Percentiles rank a stretch among this genome's conserved stretches.
Evolutionary conservation across 2,329 filamentous ascomycete genomes (phyloP).

Genomic region (Hypoxylon sp.): DNA sequence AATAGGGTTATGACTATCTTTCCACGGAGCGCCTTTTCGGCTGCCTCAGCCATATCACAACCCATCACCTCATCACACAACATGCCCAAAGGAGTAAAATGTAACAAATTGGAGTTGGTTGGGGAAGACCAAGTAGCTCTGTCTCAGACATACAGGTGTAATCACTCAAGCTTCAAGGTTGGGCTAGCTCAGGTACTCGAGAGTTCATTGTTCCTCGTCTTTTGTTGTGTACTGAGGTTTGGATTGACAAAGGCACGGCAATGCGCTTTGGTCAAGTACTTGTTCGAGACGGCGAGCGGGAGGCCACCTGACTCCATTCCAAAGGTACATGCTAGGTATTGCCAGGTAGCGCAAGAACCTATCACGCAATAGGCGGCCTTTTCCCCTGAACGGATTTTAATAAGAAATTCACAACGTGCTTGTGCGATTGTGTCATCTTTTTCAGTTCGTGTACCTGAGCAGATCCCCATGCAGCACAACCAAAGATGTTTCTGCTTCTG

Average conservation of each 20-base stretch:
- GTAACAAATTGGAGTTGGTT: slow-evolving; percentile 25
- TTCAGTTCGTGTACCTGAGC: slow-evolving; percentile 27
- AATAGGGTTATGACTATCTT: slow-evolving; percentile 36
- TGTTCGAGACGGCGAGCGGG: slow-evolving; percentile 25
- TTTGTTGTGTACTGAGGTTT: slow-evolving; percentile 28
- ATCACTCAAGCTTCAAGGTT: slow-evolving; percentile 20
- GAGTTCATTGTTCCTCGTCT: slow-evolving; percentile 25
- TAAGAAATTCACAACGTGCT: slow-evolving; percentile 32
- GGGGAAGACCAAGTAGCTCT: slow-evolving; percentile 18
- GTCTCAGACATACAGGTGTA: slow-evolving; percentile 36
- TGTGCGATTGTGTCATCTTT: slow-evolving; percentile 40
- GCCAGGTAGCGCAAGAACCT: slow-evolving; percentile 18
- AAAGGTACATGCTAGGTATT: slow-evolving; percentile 7
- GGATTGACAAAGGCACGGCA: slow-evolving; percentile 31
- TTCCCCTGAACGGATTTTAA: slow-evolving; percentile 24
- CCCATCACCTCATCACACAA: too few relatives aligned
- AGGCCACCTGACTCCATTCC: slow-evolving; percentile 36
- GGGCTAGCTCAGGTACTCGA: slow-evolving; percentile 25
- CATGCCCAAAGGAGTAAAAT: slow-evolving; percentile 8
- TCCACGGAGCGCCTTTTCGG: slow-evolving; percentile 21
- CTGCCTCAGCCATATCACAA: slow-evolving; percentile 29
- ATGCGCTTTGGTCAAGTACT: slow-evolving; percentile 20
- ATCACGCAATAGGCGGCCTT: slow-evolving; percentile 33
- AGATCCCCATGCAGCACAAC: slow-evolving; percentile 19
- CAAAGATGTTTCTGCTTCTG: slow-evolving; percentile 1